phyloP scores from a whole-genome alignment of 352 stramenopile species.

The Phytophthora crassamura region DNA sequence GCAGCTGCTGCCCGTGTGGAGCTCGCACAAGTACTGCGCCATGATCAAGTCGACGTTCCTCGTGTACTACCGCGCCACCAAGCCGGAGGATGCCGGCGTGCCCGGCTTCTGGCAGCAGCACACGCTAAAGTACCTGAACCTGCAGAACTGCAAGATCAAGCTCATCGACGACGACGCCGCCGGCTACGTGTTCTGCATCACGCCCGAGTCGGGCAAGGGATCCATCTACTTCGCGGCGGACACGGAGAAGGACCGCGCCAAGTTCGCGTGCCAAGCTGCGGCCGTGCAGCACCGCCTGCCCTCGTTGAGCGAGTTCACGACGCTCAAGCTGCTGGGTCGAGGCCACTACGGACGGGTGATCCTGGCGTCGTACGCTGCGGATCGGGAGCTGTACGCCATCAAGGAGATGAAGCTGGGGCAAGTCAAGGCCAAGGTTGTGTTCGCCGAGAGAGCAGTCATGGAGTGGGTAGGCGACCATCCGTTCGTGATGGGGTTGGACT shows the following conservation, averaged over 20 bases:
- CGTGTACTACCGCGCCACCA: slow-evolving; percentile 83
- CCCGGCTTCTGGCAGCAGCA: slow-evolving; percentile 35
- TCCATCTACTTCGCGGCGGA: slow-evolving; percentile 81
- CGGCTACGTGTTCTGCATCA: slow-evolving; percentile 81
- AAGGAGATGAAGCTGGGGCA: slow-evolving; percentile 93
- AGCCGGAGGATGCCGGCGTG: slow-evolving; percentile 47
- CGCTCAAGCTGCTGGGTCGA: slow-evolving; percentile 82
- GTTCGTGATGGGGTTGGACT: slow-evolving; percentile 98
- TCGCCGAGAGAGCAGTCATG: slow-evolving; percentile 85
- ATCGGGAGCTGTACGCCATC: slow-evolving; percentile 78
- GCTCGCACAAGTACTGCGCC: slow-evolving; percentile 85
- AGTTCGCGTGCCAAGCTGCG: slow-evolving; percentile 66
- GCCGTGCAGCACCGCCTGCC: slow-evolving; percentile 65
- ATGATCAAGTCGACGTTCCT: slow-evolving; percentile 91
- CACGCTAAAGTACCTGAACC: slow-evolving; percentile 79
- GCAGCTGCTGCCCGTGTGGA: slow-evolving; percentile 83
- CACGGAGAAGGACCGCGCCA: slow-evolving; percentile 85
- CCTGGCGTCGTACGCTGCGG: slow-evolving; percentile 45
- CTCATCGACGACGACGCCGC: slow-evolving; percentile 82
- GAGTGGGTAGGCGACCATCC: slow-evolving; percentile 91
- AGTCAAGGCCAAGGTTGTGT: slow-evolving; percentile 87
- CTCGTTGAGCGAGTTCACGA: slow-evolving; percentile 76
- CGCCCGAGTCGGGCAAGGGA: slow-evolving; percentile 69
- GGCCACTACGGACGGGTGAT: slow-evolving; percentile 89
- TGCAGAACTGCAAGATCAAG: slow-evolving; percentile 79